phyloP scores from a whole-genome alignment of 768 basidiomycete species.

The Cystofilobasidium ferigula region DNA sequence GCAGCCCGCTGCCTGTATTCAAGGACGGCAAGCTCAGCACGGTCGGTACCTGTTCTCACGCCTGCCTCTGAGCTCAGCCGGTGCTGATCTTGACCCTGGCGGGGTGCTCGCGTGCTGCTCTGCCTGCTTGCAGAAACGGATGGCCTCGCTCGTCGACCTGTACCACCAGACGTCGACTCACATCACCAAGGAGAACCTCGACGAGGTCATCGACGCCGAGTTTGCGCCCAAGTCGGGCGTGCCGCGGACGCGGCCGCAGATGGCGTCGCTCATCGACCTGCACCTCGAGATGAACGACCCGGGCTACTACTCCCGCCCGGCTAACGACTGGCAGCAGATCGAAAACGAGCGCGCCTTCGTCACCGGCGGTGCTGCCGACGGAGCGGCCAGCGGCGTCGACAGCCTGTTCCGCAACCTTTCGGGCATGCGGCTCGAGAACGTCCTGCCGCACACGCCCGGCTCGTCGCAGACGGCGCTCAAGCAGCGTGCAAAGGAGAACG shows the following conservation, averaged over 20 bases:
- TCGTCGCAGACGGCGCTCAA: neutral
- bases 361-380: neutral
- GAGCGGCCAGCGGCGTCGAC: neutral
- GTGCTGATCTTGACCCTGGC: neutral
- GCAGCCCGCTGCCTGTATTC: neutral
- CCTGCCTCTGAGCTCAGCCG: too few species aligned
- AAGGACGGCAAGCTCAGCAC: constrained; percentile 2
- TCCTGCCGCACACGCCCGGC: neutral
- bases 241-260: constrained; percentile 12
- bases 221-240: neutral
- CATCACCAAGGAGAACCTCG: constrained; percentile 19
- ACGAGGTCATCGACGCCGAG: constrained; percentile 16
- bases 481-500: constrained; percentile 2
- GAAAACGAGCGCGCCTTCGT: neutral
- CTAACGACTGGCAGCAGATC: constrained; percentile 3
- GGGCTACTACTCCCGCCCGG: constrained; percentile 9
- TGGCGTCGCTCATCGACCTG: constrained; percentile 24
- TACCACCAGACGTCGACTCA: constrained; percentile 7
- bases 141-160: constrained; percentile 4
- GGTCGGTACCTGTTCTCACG: neutral
- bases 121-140: neutral
- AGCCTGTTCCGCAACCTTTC: neutral
- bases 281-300: constrained; percentile 25
- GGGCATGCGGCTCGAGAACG: neutral
- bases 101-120: neutral